phyloP scores from a whole-genome alignment of 306 rosid species.

The Geum urbanum region DNA sequence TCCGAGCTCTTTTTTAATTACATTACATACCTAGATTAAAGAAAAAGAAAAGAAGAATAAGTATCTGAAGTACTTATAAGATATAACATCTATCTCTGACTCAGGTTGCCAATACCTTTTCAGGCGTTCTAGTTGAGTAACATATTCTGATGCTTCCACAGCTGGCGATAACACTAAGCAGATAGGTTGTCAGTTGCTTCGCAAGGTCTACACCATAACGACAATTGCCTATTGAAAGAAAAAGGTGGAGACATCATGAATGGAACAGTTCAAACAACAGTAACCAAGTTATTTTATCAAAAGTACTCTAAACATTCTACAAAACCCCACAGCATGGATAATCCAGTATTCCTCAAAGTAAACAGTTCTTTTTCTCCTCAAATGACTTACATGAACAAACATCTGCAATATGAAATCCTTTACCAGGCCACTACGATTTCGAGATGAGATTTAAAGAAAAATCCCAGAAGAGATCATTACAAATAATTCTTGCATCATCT shows the following conservation, averaged over 20 bases:
- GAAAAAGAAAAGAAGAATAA: conserved; percentile 11
- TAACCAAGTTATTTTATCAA: background rate
- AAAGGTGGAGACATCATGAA: background rate
- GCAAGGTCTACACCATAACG: conserved; percentile 83
- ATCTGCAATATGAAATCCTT: background rate
- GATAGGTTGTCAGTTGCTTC: conserved; percentile 59
- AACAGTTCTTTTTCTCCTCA: background rate
- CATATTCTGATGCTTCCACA: conserved; percentile 94
- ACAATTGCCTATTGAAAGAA: conserved; percentile 56
- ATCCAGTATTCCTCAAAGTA: conserved; percentile 3
- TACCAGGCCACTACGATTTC: background rate
- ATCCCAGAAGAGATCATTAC: background rate
- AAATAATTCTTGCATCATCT: background rate
- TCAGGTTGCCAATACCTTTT: conserved; percentile 48
- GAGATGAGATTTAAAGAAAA: conserved; percentile 9
- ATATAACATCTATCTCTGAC: background rate
- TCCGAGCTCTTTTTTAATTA: conserved; percentile 65
- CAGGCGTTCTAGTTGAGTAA: conserved; percentile 80
- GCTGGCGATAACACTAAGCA: conserved; percentile 61
- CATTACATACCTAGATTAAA: conserved; percentile 53
- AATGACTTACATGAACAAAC: background rate
- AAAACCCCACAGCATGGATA: background rate
- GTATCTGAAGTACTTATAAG: background rate
- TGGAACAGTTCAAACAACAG: background rate
- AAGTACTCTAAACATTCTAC: background rate